Evolutionary conservation across 345 rosid genomes (phyloP), one percentile per base, ranked within the genome.

Genomic region (Rhodamnia rubescens): DNA sequence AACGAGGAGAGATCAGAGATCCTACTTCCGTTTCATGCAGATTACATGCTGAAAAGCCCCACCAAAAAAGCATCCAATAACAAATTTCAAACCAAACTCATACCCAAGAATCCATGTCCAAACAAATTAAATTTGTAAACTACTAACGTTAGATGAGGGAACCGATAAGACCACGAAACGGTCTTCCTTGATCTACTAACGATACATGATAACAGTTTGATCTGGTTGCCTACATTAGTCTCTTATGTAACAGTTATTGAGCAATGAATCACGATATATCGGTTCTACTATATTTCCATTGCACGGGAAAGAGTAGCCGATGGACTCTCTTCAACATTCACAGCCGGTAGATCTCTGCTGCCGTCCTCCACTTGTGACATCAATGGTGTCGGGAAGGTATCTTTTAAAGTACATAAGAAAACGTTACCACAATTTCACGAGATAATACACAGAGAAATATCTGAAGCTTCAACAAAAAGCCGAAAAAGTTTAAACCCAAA

Each of bases 271-370:
- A 52, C 40, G 26, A 51, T 21, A 51, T 27, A 16, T 54, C 26
- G n/a, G 26, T 22, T 42, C 22, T 7, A 32, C 57, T 27, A 22
- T 29, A 51, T 12, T 82, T 29, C 57, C 84, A 82, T 51, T 82
- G 58, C 26, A 74, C 13, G 40, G 44, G 84, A 82, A 52, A 82
- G 15, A 82, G 84, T 21, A 82, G 42, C 84, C 13, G 8, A 15
- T 82, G 26, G 52, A 82, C n/a, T 61, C 83, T 58, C 29, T 82
- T 89, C 89, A 94, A 85, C 96, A 93, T 88, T 94, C 95, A 84
- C 98, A 95, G 10, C 96, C 98, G n/a, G 94, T 91, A 14, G 95
- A 95, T 89, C 95, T 88, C n/a, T 92, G 95, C 81, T 91, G 92
- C 83, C 86, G 88, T 83, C 92, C 92, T 82, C 95, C 95, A 11